Conservation (phyloP, 345 rosid species). For the Acer negundo region DNA sequence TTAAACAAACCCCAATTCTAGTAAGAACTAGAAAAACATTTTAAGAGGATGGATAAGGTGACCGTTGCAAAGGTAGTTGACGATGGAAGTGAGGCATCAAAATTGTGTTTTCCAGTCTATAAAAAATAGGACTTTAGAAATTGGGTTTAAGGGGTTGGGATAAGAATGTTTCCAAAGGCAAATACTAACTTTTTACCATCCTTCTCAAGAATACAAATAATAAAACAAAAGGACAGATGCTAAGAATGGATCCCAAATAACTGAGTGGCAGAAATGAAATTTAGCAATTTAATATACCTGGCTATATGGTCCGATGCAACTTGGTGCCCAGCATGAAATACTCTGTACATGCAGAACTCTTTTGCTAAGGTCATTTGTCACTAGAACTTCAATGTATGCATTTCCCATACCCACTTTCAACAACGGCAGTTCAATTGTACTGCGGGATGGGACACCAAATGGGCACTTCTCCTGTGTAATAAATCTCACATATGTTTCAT, state of each 20-base stretch:
- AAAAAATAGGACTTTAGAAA: neutral
- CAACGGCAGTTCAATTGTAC: conserved; percentile 91
- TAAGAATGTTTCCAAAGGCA: neutral
- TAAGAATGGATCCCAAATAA: neutral
- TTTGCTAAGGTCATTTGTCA: conserved; percentile 67
- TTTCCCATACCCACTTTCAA: conserved; percentile 67
- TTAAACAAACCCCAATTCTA: neutral
- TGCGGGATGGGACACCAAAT: conserved; percentile 97
- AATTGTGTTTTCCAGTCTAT: neutral
- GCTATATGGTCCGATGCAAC: conserved; percentile 99
- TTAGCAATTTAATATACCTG: conserved; percentile 53
- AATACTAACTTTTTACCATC: neutral
- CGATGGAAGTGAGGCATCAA: neutral
- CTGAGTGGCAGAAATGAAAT: neutral
- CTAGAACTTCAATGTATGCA: conserved; percentile 83
- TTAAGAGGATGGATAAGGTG: neutral
- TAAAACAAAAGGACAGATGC: neutral
- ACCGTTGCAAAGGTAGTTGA: neutral
- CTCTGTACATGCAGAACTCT: conserved; percentile 95
- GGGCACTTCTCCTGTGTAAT: conserved; percentile 91
- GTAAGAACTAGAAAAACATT: neutral
- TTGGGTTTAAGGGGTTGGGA: neutral
- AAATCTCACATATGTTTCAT: conserved; percentile 81
- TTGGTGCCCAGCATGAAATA: conserved; percentile 97
- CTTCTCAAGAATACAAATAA: neutral